Evolutionary conservation across 176 grass and related monocot species (phyloP).

Genomic region (Musa acuminata): DNA sequence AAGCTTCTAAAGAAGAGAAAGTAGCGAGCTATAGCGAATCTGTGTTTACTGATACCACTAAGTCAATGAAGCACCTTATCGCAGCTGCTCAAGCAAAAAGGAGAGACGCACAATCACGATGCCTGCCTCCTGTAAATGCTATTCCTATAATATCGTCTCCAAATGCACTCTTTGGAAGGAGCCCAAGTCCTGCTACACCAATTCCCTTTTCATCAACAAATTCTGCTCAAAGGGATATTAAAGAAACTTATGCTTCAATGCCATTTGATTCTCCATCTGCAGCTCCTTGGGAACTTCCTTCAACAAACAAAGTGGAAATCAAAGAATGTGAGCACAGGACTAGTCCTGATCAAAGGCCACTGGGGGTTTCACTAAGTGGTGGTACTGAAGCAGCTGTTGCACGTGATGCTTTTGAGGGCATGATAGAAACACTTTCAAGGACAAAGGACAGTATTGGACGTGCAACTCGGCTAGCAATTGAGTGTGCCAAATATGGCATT

Average conservation of each 20-base stretch:
- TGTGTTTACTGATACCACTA: constrained; percentile 16
- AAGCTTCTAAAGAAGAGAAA: constrained; percentile 36
- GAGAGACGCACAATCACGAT: constrained; percentile 41
- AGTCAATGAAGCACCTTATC: constrained; percentile 94
- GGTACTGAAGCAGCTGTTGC: constrained; percentile 73
- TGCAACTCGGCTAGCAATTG: constrained; percentile 86
- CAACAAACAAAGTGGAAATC: constrained; percentile 41
- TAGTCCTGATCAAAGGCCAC: constrained; percentile 39
- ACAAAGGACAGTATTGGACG: constrained; percentile 98
- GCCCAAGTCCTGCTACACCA: constrained; percentile 50
- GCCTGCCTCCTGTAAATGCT: constrained; percentile 31
- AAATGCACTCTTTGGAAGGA: constrained; percentile 53
- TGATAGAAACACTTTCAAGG: constrained; percentile 93
- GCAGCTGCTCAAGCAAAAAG: constrained; percentile 64
- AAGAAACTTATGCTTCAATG: constrained; percentile 24
- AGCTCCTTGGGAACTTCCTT: constrained; percentile 29
- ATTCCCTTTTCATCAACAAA: constrained; percentile 51
- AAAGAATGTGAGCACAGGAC: constrained; percentile 41
- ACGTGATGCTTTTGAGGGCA: constrained; percentile 81
- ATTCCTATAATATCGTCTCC: constrained; percentile 35
- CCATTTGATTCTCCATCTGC: constrained; percentile 32
- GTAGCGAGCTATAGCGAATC: constrained; percentile 24
- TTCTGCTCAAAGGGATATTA: constrained; percentile 42
- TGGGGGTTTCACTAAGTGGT: constrained; percentile 34
- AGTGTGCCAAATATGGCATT: constrained; percentile 94